These are phyloP conservation scores for Aspergillus diversus DNA, from an alignment of 495 filamentous ascomycete genomes.

Conservation along the genomic window DNA sequence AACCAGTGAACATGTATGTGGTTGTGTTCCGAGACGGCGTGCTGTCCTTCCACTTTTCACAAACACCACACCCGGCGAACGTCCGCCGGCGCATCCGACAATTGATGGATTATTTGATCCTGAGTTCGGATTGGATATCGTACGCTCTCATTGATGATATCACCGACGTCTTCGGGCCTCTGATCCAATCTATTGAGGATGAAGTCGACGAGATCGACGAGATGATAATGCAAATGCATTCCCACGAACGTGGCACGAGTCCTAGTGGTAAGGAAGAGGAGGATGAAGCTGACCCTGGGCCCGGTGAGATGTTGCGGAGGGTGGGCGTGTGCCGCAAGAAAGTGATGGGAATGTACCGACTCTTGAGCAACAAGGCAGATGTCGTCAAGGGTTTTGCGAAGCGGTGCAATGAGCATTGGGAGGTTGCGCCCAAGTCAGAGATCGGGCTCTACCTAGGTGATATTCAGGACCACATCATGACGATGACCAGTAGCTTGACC, in stretches of 20 bases:
- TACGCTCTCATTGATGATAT: constrained; percentile 98
- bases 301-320: constrained; percentile 82
- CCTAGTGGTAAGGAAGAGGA: constrained; percentile 40
- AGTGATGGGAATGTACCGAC: constrained; percentile 90
- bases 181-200: constrained; percentile 86
- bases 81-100: constrained; percentile 92
- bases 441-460: constrained; percentile 96
- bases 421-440: constrained; percentile 90
- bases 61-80: constrained; percentile 92
- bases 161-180: constrained; percentile 89
- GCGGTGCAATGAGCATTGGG: constrained; percentile 97
- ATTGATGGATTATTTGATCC: constrained; percentile 88
- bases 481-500: constrained; percentile 91
- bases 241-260: constrained; percentile 40
- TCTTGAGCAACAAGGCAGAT: constrained; percentile 96
- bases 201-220: constrained; percentile 92
- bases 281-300: constrained; percentile 41
- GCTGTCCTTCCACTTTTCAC: constrained; percentile 91
- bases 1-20: constrained; percentile 96
- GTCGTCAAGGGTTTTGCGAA: constrained; percentile 99
- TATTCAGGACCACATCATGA: constrained; percentile 98
- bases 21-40: constrained; percentile 96
- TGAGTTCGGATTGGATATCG: constrained; percentile 96
- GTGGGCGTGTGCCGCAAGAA: constrained; percentile 95
- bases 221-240: constrained; percentile 76